Evolutionary conservation across 768 basidiomycete genomes (phyloP), one percentile per base, ranked within the genome.

Genomic region (Kwoniella pini): DNA sequence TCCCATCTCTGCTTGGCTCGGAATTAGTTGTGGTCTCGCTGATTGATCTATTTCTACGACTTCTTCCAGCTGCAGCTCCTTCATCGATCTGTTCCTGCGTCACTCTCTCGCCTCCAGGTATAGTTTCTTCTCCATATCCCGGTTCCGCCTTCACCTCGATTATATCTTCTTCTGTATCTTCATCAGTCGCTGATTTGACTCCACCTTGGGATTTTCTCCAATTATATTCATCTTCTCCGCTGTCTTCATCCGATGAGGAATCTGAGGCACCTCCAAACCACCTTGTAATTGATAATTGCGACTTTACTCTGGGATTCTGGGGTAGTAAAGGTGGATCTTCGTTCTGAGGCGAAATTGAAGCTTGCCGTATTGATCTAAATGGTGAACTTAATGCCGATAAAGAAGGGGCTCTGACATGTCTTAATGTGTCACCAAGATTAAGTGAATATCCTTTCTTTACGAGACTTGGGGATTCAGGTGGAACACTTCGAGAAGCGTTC

Each of bases 231-330:
- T 52, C 59, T n/a, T 54, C 52, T 13, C 42, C 51, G 19, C 51
- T 39, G 3, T 44, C 58, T 21, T 45, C 50, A 15, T 61, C 64
- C 40, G 57, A 59, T 19, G 58, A 57, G 12, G 64, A 64, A 17
- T 65, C 69, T 0, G 63, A 60, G 0, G 53, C 60, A 4, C 61
- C 58, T 21, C 70, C 67, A 40, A 71, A 68, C 70, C 70, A 65
- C 13, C 64, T 1, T 4, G 54, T 61, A 28, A 65, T 65, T 22
- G 64, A 65, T n/a, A 61, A 40, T 36, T 54, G 54, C 2, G 59
- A 61, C 48, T 54, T 50, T 42, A 39, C 46, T 30, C 39, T 51
- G 19, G 54, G 60, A 22, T 28, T 55, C 10, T 31, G 44, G 3
- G 17, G 39, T n/a, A 19, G 19, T 9, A 17, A 17, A 6, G 53